phyloP scores from a whole-genome alignment of 345 rosid genomes.

The Citrus sp. region DNA sequence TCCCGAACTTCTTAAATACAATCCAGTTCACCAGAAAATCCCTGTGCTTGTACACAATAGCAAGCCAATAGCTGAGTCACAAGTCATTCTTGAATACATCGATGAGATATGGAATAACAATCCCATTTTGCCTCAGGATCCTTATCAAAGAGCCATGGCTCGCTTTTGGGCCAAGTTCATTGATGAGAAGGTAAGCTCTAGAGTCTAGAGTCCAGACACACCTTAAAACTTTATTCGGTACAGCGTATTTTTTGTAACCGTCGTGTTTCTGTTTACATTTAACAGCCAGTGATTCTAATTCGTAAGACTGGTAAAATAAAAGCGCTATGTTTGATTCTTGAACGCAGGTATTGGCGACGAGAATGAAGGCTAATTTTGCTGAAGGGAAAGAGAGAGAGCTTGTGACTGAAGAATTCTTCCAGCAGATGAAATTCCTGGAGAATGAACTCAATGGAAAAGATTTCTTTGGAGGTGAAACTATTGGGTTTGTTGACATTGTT shows the following conservation, averaged over 20 bases:
- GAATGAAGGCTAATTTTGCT: background rate
- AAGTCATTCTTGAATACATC: constrained; percentile 39
- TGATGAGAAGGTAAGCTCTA: constrained; percentile 25
- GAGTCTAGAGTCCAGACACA: background rate
- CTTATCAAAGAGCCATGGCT: constrained; percentile 39
- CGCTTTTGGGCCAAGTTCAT: constrained; percentile 39
- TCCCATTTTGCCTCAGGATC: constrained; percentile 40
- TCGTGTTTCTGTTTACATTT: no score
- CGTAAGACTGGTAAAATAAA: background rate
- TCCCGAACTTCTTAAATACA: constrained; percentile 31
- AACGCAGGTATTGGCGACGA: background rate
- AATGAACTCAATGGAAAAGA: constrained; percentile 21
- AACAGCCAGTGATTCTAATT: no score
- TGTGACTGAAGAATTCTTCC: constrained; percentile 6
- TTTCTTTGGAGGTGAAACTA: constrained; percentile 17
- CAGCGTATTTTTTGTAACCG: no score
- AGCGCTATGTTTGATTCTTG: background rate
- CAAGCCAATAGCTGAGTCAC: constrained; percentile 33
- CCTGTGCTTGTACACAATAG: constrained; percentile 46
- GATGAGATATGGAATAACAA: constrained; percentile 40
- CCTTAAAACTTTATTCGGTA: background rate
- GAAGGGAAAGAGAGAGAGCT: background rate
- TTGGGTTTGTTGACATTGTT: constrained; percentile 23
- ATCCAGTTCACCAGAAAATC: constrained; percentile 37
- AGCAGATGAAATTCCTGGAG: constrained; percentile 24